These are phyloP conservation scores for Przewalskia tangutica DNA, from an alignment of 257 asterid species.

Conservation along the genomic window DNA sequence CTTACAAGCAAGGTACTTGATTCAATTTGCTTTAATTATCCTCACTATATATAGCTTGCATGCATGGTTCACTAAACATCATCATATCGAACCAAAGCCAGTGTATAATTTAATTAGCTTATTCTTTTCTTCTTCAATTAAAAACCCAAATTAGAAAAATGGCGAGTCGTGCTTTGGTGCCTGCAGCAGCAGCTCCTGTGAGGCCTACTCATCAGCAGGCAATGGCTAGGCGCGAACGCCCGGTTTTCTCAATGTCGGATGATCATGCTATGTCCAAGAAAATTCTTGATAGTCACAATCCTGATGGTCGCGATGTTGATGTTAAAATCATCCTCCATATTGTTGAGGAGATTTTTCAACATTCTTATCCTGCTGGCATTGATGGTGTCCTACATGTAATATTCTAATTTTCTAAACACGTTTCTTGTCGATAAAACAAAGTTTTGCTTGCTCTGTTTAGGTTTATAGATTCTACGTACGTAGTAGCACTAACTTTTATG, in stretches of 20 bases:
- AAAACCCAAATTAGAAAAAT: not conserved
- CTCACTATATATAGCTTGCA: conserved; percentile 40
- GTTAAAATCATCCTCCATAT: conserved; percentile 35
- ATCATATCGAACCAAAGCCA: not conserved
- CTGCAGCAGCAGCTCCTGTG: conserved; percentile 14
- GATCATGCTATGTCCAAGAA: conserved; percentile 44
- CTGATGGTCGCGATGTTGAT: conserved; percentile 41
- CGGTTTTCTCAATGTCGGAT: conserved; percentile 30
- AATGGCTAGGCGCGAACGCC: conserved; percentile 22
- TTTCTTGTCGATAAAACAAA: not conserved
- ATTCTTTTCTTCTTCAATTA: not conserved
- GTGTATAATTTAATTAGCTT: not conserved
- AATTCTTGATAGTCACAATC: conserved; percentile 53
- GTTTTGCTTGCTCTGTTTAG: not conserved
- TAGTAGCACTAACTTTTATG: not conserved
- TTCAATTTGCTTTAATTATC: conserved; percentile 14
- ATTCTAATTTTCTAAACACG: not conserved
- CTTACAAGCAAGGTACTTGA: conserved; percentile 77
- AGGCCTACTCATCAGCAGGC: conserved; percentile 8
- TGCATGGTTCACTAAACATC: conserved; percentile 1
- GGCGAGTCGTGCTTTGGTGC: conserved; percentile 9
- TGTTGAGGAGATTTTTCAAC: conserved; percentile 41
- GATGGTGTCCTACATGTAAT: conserved; percentile 41
- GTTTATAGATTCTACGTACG: not conserved
- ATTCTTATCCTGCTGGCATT: conserved; percentile 46